These are phyloP conservation scores for Pyrus bretschneideri DNA, from an alignment of 306 rosid genomes.

Conservation along the genomic window DNA sequence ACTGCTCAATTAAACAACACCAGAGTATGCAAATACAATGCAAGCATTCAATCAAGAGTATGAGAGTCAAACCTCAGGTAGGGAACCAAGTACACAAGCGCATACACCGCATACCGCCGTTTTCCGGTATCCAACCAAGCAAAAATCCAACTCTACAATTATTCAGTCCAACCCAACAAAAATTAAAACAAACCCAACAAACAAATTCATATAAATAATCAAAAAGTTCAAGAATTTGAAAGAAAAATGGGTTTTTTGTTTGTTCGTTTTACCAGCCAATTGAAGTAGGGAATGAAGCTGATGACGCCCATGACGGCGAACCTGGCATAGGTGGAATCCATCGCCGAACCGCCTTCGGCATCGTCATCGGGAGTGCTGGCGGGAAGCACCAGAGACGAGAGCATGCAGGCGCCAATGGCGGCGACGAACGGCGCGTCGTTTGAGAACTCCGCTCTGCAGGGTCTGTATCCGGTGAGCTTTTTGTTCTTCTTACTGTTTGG, in stretches of 20 bases:
- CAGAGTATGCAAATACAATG: no score
- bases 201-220: not conserved
- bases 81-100: constrained; percentile 78
- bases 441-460: constrained; percentile 46
- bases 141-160: constrained; percentile 77
- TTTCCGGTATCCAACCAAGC: constrained; percentile 84
- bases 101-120: constrained; percentile 65
- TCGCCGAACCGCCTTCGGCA: constrained; percentile 32
- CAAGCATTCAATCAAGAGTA: not conserved
- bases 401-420: constrained; percentile 81
- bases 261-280: constrained; percentile 64
- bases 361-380: constrained; percentile 21
- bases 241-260: not conserved
- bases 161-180: not conserved
- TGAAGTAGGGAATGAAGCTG: constrained; percentile 89
- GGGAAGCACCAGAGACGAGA: constrained; percentile 59
- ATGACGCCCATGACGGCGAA: constrained; percentile 74
- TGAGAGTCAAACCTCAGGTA: constrained; percentile 54
- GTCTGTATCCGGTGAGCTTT: not conserved
- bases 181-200: not conserved
- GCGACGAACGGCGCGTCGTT: constrained; percentile 73
- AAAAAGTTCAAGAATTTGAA: no score
- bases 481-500: constrained; percentile 9
- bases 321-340: constrained; percentile 59
- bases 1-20: no score